Conservation (phyloP, 768 basidiomycete species). For the Leccinellum luteum region DNA sequence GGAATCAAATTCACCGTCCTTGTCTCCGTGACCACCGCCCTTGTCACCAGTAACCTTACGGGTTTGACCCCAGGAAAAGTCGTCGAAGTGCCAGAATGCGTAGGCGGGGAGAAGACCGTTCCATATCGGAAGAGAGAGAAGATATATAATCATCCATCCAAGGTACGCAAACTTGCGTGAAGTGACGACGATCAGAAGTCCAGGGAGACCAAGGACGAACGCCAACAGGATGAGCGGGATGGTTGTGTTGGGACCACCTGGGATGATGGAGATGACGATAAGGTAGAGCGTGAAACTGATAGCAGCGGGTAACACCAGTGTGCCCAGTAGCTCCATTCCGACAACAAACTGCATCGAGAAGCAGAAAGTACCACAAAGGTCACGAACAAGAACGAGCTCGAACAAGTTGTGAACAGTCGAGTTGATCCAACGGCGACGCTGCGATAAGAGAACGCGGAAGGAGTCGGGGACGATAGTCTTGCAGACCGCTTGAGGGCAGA, state of each 20-base stretch:
- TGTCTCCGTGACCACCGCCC: conserved; percentile 76
- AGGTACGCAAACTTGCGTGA: conserved; percentile 91
- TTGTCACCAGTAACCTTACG: conserved; percentile 76
- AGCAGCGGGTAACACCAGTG: conserved; percentile 93
- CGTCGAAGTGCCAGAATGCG: conserved; percentile 99
- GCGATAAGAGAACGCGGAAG: conserved; percentile 89
- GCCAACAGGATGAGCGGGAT: conserved; percentile 92
- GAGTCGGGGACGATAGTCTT: conserved; percentile 98
- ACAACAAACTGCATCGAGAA: conserved; percentile 99
- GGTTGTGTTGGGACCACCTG: conserved; percentile 70
- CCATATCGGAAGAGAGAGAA: conserved; percentile 93
- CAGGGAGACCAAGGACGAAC: conserved; percentile 94
- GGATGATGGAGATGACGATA: conserved; percentile 84
- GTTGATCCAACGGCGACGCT: conserved; percentile 99
- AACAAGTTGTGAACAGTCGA: conserved; percentile 97
- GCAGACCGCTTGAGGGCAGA: conserved; percentile 98
- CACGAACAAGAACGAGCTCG: conserved; percentile 92
- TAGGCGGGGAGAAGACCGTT: conserved; percentile 95
- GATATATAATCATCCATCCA: conserved; percentile 96
- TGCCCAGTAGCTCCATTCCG: conserved; percentile 96
- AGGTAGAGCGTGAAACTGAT: conserved; percentile 97
- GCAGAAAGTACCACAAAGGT: conserved; percentile 99
- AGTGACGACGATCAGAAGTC: conserved; percentile 93
- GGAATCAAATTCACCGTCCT: conserved; percentile 97
- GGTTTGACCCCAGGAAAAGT: conserved; percentile 98